Conservation (phyloP, 495 filamentous ascomycete species). For the Cairneyella variabilis region DNA sequence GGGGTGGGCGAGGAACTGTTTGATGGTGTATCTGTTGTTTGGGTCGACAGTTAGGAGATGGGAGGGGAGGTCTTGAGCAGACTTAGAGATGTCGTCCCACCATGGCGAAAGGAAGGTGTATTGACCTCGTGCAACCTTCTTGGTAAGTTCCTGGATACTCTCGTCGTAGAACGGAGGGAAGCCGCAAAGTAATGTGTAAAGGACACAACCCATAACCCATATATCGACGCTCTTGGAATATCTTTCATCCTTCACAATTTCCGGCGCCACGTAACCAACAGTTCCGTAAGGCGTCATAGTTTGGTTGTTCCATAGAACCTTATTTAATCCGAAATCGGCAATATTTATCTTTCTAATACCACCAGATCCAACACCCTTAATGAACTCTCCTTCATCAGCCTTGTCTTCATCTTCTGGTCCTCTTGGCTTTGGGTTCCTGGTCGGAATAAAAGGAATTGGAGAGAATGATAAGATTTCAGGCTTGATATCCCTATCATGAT, state of each 20-base stretch:
- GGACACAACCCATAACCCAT: slow-evolving; percentile 97
- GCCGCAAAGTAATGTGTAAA: slow-evolving; percentile 94
- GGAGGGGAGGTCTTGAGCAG: slow-evolving; percentile 88
- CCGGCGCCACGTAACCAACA: slow-evolving; percentile 95
- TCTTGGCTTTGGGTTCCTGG: slow-evolving; percentile 71
- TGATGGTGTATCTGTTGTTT: slow-evolving; percentile 83
- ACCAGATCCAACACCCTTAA: slow-evolving; percentile 76
- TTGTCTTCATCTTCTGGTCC: slow-evolving; percentile 93
- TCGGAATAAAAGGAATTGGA: slow-evolving; percentile 75
- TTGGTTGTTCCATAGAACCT: slow-evolving; percentile 96
- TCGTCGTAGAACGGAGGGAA: slow-evolving; percentile 99
- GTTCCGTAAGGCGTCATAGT: slow-evolving; percentile 99
- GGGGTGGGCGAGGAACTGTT: slow-evolving; percentile 83
- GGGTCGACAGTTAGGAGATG: slow-evolving; percentile 93
- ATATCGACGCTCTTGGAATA: slow-evolving; percentile 99
- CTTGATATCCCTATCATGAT: slow-evolving; percentile 81
- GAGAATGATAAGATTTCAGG: slow-evolving; percentile 95
- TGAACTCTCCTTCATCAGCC: slow-evolving; percentile 93
- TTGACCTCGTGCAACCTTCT: slow-evolving; percentile 95
- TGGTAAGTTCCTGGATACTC: slow-evolving; percentile 92
- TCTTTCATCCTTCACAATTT: slow-evolving; percentile 97
- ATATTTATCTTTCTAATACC: slow-evolving; percentile 96
- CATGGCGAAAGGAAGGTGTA: slow-evolving; percentile 97
- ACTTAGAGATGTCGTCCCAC: slow-evolving; percentile 99
- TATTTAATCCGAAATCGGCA: slow-evolving; percentile 95